Percentiles rank a stretch among this genome's conserved stretches.
Evolutionary conservation across 2,329 filamentous ascomycete genomes (phyloP).

Genomic region (Aschersonia sp.): DNA sequence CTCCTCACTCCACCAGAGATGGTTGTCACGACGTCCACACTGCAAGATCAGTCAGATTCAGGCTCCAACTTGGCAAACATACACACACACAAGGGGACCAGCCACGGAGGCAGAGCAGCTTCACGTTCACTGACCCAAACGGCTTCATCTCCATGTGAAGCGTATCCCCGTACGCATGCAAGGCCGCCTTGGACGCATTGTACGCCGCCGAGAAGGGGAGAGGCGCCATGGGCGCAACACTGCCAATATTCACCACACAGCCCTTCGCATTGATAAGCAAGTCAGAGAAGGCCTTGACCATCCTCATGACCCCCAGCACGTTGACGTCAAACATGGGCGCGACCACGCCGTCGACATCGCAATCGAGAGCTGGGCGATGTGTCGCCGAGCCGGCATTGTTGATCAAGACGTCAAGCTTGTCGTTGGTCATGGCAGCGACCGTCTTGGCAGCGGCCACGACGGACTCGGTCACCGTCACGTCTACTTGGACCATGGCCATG

Average conservation of each 20-base stretch:
- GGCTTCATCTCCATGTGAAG: conserved; percentile 11
- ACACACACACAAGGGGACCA: background rate
- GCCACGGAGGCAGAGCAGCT: no score
- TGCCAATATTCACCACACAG: conserved; percentile 12
- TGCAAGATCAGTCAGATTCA: background rate
- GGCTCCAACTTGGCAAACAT: background rate
- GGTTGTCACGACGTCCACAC: conserved; percentile 7
- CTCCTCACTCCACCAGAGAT: conserved; percentile 7
- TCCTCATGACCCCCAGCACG: conserved; percentile 18
- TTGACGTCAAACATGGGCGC: conserved; percentile 27
- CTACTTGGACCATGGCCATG: conserved; percentile 13
- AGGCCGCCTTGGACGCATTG: conserved; percentile 10
- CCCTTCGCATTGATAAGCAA: conserved; percentile 10
- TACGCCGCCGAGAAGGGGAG: conserved; percentile 8
- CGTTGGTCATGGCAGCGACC: conserved; percentile 6
- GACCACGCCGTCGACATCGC: conserved; percentile 13
- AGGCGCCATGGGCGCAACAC: conserved; percentile 9
- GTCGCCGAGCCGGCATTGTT: conserved; percentile 11
- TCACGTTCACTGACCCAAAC: conserved; percentile 5
- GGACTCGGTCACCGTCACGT: conserved; percentile 15
- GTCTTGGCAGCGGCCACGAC: conserved; percentile 9
- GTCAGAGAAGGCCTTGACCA: conserved; percentile 8
- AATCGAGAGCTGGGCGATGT: conserved; percentile 14
- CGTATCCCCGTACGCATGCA: conserved; percentile 9
- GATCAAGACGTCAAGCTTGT: conserved; percentile 8